Evolutionary conservation across 441 rosid species (phyloP).

Genomic region (Adansonia rubrostipa): DNA sequence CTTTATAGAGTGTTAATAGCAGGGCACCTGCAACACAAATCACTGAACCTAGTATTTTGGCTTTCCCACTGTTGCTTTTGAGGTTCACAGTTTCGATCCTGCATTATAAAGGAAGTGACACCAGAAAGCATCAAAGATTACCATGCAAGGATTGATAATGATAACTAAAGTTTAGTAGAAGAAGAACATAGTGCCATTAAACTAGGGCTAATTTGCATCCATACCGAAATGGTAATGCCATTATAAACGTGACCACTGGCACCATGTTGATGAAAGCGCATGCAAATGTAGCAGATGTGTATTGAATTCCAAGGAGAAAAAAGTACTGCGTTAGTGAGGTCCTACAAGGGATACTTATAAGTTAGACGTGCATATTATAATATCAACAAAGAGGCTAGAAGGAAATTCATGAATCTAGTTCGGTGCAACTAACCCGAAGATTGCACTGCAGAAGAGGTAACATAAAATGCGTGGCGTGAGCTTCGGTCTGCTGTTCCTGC

Average conservation of each 20-base stretch:
- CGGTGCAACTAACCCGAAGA: conserved; percentile 52
- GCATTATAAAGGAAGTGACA: conserved; percentile 23
- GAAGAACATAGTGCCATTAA: not conserved
- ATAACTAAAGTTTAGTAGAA: not conserved
- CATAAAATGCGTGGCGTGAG: conserved; percentile 53
- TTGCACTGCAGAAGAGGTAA: conserved; percentile 59
- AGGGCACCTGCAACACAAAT: conserved; percentile 58
- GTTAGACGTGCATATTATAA: not conserved
- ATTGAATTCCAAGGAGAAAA: conserved; percentile 63
- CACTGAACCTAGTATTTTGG: conserved; percentile 57
- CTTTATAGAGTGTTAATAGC: conserved; percentile 53
- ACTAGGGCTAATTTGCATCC: not conserved
- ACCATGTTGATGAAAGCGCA: conserved; percentile 70
- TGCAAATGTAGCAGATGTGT: conserved; percentile 65
- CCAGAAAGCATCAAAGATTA: conserved; percentile 13
- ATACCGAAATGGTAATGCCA: conserved; percentile 65
- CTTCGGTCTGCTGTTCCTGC: conserved; percentile 66
- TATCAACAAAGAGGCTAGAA: not conserved
- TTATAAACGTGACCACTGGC: conserved; percentile 64
- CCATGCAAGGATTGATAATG: not conserved
- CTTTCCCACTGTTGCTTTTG: conserved; percentile 48
- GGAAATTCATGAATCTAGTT: not conserved
- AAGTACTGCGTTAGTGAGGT: conserved; percentile 55
- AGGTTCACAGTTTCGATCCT: conserved; percentile 55
- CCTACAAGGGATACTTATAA: conserved; percentile 38